Conservation (phyloP, 2,329 filamentous ascomycete species). For the Penicillium sp. region DNA sequence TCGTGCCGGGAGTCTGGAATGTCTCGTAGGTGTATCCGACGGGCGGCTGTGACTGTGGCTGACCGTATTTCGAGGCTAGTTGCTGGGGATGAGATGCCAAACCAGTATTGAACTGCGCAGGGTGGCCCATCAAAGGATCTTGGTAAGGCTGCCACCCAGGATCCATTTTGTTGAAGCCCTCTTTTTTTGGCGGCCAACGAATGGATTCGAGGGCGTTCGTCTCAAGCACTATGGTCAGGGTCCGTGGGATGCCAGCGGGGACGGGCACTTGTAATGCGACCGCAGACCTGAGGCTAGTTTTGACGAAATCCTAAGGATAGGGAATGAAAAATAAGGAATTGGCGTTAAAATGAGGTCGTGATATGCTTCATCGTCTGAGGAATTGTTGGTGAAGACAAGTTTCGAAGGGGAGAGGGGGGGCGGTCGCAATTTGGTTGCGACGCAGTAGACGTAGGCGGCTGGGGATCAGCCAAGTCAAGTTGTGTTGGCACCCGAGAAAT, state of each 20-base stretch:
- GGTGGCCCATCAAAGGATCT: slow-evolving; percentile 59
- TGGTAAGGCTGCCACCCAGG: slow-evolving; percentile 66
- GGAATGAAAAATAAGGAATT: slow-evolving; percentile 18
- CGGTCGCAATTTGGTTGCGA: slow-evolving; percentile 16
- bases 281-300: slow-evolving; percentile 12
- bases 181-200: slow-evolving; percentile 20
- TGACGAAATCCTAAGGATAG: slow-evolving; percentile 20
- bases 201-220: slow-evolving; percentile 15
- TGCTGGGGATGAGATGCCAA: slow-evolving; percentile 50
- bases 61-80: slow-evolving; percentile 49
- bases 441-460: slow-evolving; percentile 13
- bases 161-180: slow-evolving; percentile 46
- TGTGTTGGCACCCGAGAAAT: slow-evolving; percentile 5
- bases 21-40: slow-evolving; percentile 66
- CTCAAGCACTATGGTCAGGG: slow-evolving; percentile 31
- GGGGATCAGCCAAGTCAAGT: slow-evolving; percentile 10
- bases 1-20: slow-evolving; percentile 52
- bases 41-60: slow-evolving; percentile 51
- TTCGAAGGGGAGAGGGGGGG: slow-evolving; percentile 14
- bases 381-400: slow-evolving; percentile 13
- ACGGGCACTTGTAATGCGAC: slow-evolving; percentile 30
- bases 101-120: slow-evolving; percentile 63
- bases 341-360: slow-evolving; percentile 19
- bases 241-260: slow-evolving; percentile 26
- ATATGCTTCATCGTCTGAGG: slow-evolving; percentile 27